Base-by-base conservation (phyloP, 352 stramenopile genomes). In the Nothophytophthora sp. region DNA sequence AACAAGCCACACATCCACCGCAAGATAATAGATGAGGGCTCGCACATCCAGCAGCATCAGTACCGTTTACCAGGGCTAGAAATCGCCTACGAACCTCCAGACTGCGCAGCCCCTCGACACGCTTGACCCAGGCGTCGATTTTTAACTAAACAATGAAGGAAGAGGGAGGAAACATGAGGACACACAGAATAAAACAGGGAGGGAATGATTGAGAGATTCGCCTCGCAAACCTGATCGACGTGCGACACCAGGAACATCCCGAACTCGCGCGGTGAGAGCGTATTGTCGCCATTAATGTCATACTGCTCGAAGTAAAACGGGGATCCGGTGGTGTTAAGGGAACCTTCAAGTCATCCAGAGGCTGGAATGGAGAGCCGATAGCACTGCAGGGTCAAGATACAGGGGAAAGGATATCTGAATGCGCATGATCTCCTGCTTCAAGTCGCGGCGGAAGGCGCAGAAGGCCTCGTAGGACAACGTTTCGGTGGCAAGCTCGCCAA, bases 251-350 rank as follows among this genome's bases (percentile, higher is more conserved):
- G 69, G 45, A 94, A 95, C 81, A 94, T 92, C 44, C 72, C 86
- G 48, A 95, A 95, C 32, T 95, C 86, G 18, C 78, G 71, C 23
- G 83, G 81, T 10, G 81, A 95, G 9, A 95, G 67, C 8, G 80
- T 74, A 34, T 80, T 90, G 67, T 87, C 87, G 23, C 71, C 73
- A 55, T 95, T 83, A 8, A 92, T 58, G 52, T 94, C 86, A 76
- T 92, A 95, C 66, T 95, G 83, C 65, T 92, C 83, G 74, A 95
- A 95, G 77, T 94, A 77, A 70, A 73, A 83, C 51, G 81, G 64
- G 45, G 67, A 19, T n/a, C n/a, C n/a, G 47, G 29, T 16, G 37
- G 45, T 19, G 70, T 86, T 47, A 88, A 88, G 64, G 67, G 79
- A 60, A 55, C 42, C 15, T 7, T 20, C 12, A 18, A 33, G 11